phyloP scores from a whole-genome alignment of 331 rosid genomes.

The Pyrus hybrid region DNA sequence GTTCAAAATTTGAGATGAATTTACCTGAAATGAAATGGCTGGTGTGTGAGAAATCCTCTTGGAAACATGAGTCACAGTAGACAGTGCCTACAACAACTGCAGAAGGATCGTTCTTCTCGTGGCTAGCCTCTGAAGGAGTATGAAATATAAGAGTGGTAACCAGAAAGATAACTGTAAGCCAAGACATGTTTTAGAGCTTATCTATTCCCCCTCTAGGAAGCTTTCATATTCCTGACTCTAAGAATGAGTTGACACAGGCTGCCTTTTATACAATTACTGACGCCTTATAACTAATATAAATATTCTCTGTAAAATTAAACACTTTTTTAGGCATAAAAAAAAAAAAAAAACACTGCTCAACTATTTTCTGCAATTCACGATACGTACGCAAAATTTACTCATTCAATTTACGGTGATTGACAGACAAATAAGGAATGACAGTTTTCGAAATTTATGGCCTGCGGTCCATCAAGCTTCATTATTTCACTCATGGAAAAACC shows the following conservation, averaged over 20 bases:
- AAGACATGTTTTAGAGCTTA: constrained; percentile 30
- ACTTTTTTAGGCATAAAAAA: neutral
- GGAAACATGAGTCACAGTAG: too few species aligned
- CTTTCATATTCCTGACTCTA: neutral
- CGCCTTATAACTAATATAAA: neutral
- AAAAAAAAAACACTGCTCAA: neutral
- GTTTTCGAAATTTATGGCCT: constrained; percentile 4
- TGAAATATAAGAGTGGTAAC: constrained; percentile 14
- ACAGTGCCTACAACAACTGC: constrained; percentile 38
- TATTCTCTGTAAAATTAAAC: neutral
- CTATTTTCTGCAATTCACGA: neutral
- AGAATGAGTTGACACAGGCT: neutral
- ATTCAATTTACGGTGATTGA: too few species aligned
- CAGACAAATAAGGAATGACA: too few species aligned
- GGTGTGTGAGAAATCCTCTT: too few species aligned
- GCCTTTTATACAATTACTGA: constrained; percentile 24
- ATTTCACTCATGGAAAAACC: constrained; percentile 43
- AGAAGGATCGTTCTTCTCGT: constrained; percentile 32
- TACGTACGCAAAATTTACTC: too few species aligned
- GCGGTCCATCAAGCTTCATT: constrained; percentile 11
- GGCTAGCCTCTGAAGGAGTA: constrained; percentile 34
- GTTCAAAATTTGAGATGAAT: too few species aligned
- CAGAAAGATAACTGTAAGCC: constrained; percentile 34
- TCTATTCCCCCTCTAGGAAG: neutral
- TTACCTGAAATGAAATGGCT: too few species aligned